Percentiles rank a stretch among this genome's conserved stretches.
Evolutionary conservation across 768 basidiomycete genomes (phyloP).

Genomic region (Lyophyllum semitale): DNA sequence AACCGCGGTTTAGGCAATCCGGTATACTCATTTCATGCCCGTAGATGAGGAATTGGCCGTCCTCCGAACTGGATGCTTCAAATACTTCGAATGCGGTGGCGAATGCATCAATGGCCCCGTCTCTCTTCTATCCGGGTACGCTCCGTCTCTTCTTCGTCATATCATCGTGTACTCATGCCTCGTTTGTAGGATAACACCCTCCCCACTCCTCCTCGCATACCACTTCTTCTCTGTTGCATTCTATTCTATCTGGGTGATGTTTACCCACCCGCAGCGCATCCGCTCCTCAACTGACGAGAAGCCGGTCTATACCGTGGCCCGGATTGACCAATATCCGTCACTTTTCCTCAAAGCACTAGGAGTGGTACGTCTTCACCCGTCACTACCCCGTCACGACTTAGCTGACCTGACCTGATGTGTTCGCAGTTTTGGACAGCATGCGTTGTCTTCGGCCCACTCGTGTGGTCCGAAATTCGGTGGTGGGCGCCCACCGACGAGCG

Average conservation of each 20-base stretch:
- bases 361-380: conserved; percentile 57
- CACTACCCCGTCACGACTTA: conserved; percentile 1
- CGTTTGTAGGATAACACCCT: conserved; percentile 67
- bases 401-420: neutral
- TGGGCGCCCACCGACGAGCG: conserved; percentile 42
- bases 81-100: conserved; percentile 94
- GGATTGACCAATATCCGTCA: conserved; percentile 66
- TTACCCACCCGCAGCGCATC: conserved; percentile 51
- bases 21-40: neutral
- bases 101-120: conserved; percentile 88
- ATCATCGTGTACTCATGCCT: neutral
- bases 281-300: conserved; percentile 29
- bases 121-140: conserved; percentile 84
- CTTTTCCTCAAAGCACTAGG: conserved; percentile 60
- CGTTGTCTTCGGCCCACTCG: conserved; percentile 82
- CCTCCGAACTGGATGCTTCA: conserved; percentile 87
- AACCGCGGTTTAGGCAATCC: neutral
- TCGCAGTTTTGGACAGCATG: conserved; percentile 86
- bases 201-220: conserved; percentile 76
- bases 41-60: conserved; percentile 63
- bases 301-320: conserved; percentile 39
- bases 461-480: conserved; percentile 88
- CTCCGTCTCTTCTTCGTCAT: conserved; percentile 6
- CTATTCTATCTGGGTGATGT: conserved; percentile 91
- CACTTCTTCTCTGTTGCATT: conserved; percentile 98